A percentile compares a stretch with the other conserved stretches of the same genome.
These are phyloP conservation scores for Erodium texanum DNA, from an alignment of 441 rosid species.

Conservation along the genomic window DNA sequence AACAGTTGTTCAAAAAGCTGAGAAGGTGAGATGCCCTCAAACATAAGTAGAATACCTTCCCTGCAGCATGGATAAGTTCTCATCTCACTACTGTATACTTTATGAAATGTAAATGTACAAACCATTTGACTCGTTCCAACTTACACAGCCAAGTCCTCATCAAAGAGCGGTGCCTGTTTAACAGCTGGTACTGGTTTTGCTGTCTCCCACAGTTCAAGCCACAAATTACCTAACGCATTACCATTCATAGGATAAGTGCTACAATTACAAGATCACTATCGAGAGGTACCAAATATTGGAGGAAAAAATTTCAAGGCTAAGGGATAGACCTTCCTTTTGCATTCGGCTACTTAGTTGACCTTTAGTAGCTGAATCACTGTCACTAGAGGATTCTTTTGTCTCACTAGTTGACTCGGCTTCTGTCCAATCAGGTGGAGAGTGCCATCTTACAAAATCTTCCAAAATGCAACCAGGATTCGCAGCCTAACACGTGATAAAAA, in stretches of 20 bases:
- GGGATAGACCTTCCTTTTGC: slow-evolving; percentile 79
- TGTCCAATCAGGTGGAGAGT: slow-evolving; percentile 98
- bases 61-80: slow-evolving; percentile 32
- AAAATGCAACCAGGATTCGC: slow-evolving; percentile 97
- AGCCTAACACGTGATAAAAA: slow-evolving; percentile 40
- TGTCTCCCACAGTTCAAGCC: slow-evolving; percentile 94
- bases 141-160: slow-evolving; percentile 94
- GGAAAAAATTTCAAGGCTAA: slow-evolving; percentile 15
- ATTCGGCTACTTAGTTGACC: slow-evolving; percentile 89
- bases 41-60: slow-evolving; percentile 69
- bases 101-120: background rate
- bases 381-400: slow-evolving; percentile 33
- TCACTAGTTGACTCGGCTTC: slow-evolving; percentile 44
- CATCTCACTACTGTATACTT: background rate
- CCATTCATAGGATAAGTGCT: background rate
- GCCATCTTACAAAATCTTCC: slow-evolving; percentile 99
- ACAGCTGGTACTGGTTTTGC: slow-evolving; percentile 80
- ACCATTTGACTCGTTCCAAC: slow-evolving; percentile 21
- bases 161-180: slow-evolving; percentile 84
- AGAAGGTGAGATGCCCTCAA: slow-evolving; percentile 65
- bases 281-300: slow-evolving; percentile 2
- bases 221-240: slow-evolving; percentile 62
- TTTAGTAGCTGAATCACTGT: slow-evolving; percentile 33
- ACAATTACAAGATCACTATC: background rate
- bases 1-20: slow-evolving; percentile 76